These are phyloP conservation scores for Parachaetomium inaequale DNA, from an alignment of 495 filamentous ascomycete species.

Conservation along the genomic window DNA sequence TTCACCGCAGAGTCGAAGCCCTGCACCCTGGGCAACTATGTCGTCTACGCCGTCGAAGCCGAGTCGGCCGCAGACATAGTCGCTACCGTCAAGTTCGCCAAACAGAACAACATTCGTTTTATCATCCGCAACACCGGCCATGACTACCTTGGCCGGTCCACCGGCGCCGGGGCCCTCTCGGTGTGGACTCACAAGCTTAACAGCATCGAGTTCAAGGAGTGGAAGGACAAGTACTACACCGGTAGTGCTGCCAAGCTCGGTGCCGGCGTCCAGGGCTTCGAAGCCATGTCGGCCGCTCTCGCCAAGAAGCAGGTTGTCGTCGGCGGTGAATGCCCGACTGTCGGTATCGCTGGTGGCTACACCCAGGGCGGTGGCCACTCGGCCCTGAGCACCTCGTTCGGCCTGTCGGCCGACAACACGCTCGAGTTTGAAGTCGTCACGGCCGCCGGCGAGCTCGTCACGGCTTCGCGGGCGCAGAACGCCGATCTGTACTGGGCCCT, in stretches of 20 bases:
- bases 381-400: slow-evolving; percentile 51
- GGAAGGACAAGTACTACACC: slow-evolving; percentile 39
- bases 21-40: slow-evolving; percentile 57
- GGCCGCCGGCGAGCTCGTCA: slow-evolving; percentile 44
- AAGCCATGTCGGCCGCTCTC: slow-evolving; percentile 47
- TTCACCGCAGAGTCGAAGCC: slow-evolving; percentile 25
- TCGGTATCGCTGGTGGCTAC: slow-evolving; percentile 53
- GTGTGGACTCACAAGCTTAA: slow-evolving; percentile 54
- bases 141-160: slow-evolving; percentile 48
- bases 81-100: slow-evolving; percentile 47
- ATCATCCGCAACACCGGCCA: slow-evolving; percentile 50
- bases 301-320: slow-evolving; percentile 48
- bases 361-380: slow-evolving; percentile 62
- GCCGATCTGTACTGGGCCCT: slow-evolving; percentile 61
- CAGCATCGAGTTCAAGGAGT: slow-evolving; percentile 43
- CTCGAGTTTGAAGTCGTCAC: slow-evolving; percentile 60
- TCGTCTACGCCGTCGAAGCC: slow-evolving; percentile 53
- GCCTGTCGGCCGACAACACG: slow-evolving; percentile 58
- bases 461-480: slow-evolving; percentile 47
- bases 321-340: slow-evolving; percentile 50
- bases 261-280: slow-evolving; percentile 55
- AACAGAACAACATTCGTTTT: slow-evolving; percentile 41
- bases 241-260: slow-evolving; percentile 53
- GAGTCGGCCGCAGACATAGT: slow-evolving; percentile 36
- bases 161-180: slow-evolving; percentile 47